Evolutionary conservation across 345 rosid species (phyloP), one percentile per base, ranked within the genome.

Genomic region (Odontarrhena argentea): DNA sequence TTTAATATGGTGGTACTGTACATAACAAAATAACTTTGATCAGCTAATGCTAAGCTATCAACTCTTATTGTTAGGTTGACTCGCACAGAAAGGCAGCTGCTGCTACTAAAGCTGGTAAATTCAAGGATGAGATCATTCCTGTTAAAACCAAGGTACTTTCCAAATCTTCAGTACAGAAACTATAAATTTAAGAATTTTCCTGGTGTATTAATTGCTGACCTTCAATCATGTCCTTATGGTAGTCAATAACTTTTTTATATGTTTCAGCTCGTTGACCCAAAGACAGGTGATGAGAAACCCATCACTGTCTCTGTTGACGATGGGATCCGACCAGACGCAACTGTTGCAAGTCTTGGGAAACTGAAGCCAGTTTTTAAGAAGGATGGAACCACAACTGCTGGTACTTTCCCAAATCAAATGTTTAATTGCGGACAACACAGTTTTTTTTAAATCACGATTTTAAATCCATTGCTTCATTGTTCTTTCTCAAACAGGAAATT

Each of bases 1-100:
- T 56, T 63, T 12, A 68, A 55, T 64, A 11, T 68, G 8, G 34
- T 37, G 54, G 47, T 55, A 44, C 46, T 47, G 55, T 48, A 22
- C 15, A 34, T 66, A 22, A 32, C 55, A 3, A 5, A 1, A 32
- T 54, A 45, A 22, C 3, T 68, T 22, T 47, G 52, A 41, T 40
- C 60, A 25, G 63, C 7, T 0, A 24, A 24, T 34, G 46, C 36
- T 68, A 40, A 67, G 8, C 1, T 32, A 22, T 68, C 15, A 22
- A 14, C 34, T 64, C 65, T 43, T 74, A 26, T 71, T 73, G 30
- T n/a, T 67, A 95, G 97, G 96, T 91, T 58, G 96, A 87, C 25
- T 95, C 99, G 59, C 99, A 95, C 77, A 82, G 91, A 73, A 95
- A 95, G 85, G 99, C 99, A 41, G 99, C 99, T 52, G 96, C 98